Conservation (phyloP, 2,329 filamentous ascomycete species). For the Epichloe typhina region DNA sequence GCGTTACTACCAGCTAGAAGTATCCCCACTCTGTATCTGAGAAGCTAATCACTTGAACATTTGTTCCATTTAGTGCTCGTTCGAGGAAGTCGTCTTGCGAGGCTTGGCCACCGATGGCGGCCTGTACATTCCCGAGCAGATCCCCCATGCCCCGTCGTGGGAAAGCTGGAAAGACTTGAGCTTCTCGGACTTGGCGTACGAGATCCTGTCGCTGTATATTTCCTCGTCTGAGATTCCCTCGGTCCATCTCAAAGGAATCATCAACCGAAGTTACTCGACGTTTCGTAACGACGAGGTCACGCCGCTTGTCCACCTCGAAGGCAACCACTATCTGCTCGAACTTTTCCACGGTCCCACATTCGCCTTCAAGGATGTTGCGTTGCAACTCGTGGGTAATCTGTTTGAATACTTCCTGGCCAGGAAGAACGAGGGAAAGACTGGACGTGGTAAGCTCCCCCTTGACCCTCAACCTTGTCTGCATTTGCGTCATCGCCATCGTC, state of each 20-base stretch:
- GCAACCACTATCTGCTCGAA: constrained; percentile 79
- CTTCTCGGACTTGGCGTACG: constrained; percentile 70
- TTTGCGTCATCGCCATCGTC: neutral
- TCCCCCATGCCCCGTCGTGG: constrained; percentile 29
- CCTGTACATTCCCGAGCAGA: constrained; percentile 76
- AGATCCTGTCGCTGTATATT: constrained; percentile 81
- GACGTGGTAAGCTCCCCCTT: constrained; percentile 27
- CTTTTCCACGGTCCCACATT: constrained; percentile 94
- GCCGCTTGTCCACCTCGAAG: constrained; percentile 58
- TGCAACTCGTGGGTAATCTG: constrained; percentile 92
- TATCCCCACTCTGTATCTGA: neutral
- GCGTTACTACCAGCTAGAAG: neutral
- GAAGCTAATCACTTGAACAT: neutral
- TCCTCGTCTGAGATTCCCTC: constrained; percentile 69
- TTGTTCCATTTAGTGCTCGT: constrained; percentile 50
- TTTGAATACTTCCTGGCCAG: constrained; percentile 79
- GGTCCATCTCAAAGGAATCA: constrained; percentile 68
- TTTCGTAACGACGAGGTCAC: constrained; percentile 72
- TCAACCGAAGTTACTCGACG: constrained; percentile 74
- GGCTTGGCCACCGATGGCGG: constrained; percentile 78
- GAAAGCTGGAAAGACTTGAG: constrained; percentile 61
- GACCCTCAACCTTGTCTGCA: neutral
- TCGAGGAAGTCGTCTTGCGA: constrained; percentile 84
- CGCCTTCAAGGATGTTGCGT: constrained; percentile 91
- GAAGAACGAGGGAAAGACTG: constrained; percentile 56